Evolutionary conservation across 163 green algal genomes (phyloP).

Genomic region (Chlamydomonas reinhardtii): DNA sequence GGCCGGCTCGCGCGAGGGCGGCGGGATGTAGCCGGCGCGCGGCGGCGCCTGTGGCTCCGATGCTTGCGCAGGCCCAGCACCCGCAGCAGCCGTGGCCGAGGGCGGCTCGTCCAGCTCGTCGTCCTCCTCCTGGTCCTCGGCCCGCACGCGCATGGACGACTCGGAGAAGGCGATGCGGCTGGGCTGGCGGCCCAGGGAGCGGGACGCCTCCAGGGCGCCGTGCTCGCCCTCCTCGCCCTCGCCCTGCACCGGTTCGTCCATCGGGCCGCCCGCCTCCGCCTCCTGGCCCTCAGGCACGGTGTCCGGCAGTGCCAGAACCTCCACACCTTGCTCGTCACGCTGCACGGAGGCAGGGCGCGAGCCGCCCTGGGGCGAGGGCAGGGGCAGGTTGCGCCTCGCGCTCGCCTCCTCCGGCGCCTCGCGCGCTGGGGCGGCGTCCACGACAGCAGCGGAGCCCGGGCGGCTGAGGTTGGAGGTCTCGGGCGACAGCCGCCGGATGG

Average conservation of each 20-base stretch:
- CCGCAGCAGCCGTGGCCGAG: too few relatives aligned
- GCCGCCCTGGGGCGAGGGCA: not conserved
- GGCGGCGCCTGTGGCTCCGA: not conserved
- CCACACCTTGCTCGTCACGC: slow-evolving; percentile 5
- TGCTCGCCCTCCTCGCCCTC: not conserved
- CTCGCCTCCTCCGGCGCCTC: slow-evolving; percentile 33
- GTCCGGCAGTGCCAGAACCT: slow-evolving; percentile 12
- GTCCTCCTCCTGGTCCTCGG: slow-evolving; percentile 6
- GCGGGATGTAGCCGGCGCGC: not conserved
- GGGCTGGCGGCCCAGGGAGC: not conserved
- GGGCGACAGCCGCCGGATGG: slow-evolving; percentile 17
- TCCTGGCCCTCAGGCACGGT: not conserved
- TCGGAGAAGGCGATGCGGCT: slow-evolving; percentile 37
- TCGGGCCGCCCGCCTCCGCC: not conserved
- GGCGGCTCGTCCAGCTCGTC: not conserved
- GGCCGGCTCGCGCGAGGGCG: slow-evolving; percentile 31
- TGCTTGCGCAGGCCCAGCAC: not conserved
- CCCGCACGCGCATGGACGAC: not conserved
- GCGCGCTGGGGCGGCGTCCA: not conserved
- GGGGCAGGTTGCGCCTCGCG: slow-evolving; percentile 34
- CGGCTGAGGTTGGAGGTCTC: slow-evolving; percentile 15
- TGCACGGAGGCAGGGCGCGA: not conserved
- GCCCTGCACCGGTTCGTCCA: not conserved
- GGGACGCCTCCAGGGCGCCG: not conserved
- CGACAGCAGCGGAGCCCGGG: not conserved